phyloP scores from a whole-genome alignment of 1,284 basidiomycete genomes.

The Fomitopsis schrenkii region DNA sequence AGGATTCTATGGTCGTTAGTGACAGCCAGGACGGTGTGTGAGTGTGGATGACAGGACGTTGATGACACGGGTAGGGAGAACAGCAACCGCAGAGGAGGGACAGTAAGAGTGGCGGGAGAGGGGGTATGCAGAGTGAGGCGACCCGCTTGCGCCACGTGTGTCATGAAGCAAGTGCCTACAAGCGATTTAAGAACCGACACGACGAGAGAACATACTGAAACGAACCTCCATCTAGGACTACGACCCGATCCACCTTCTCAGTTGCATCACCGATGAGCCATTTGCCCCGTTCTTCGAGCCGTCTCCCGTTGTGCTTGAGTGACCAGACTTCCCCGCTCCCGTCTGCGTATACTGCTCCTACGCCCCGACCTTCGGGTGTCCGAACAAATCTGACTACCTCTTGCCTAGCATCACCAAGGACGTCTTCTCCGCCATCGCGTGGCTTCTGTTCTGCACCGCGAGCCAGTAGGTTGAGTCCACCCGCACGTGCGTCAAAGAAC shows the following conservation, averaged over 20 bases:
- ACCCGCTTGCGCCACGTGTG: slow-evolving; percentile 40
- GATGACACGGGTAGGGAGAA: slow-evolving; percentile 48
- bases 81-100: slow-evolving; percentile 52
- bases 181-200: background rate
- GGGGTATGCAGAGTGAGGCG: slow-evolving; percentile 46
- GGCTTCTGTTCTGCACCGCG: slow-evolving; percentile 5
- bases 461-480: slow-evolving; percentile 40
- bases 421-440: slow-evolving; percentile 28
- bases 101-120: slow-evolving; percentile 38
- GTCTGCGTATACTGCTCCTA: slow-evolving; percentile 55
- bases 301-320: slow-evolving; percentile 36
- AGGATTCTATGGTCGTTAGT: slow-evolving; percentile 17
- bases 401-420: slow-evolving; percentile 33
- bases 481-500: slow-evolving; percentile 56
- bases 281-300: slow-evolving; percentile 36
- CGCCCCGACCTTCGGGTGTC: slow-evolving; percentile 71
- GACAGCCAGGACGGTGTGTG: slow-evolving; percentile 27
- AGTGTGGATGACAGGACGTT: slow-evolving; percentile 19
- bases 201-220: slow-evolving; percentile 2
- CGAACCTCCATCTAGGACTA: slow-evolving; percentile 61
- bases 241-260: slow-evolving; percentile 51
- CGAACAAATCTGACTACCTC: slow-evolving; percentile 58
- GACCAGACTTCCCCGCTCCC: slow-evolving; percentile 63
- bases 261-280: slow-evolving; percentile 35
- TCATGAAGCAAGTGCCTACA: slow-evolving; percentile 25